A percentile compares a stretch with the other conserved stretches of the same genome.
These are phyloP conservation scores for Auriculariales sp. DNA, from an alignment of 768 basidiomycete genomes.

Conservation along the genomic window DNA sequence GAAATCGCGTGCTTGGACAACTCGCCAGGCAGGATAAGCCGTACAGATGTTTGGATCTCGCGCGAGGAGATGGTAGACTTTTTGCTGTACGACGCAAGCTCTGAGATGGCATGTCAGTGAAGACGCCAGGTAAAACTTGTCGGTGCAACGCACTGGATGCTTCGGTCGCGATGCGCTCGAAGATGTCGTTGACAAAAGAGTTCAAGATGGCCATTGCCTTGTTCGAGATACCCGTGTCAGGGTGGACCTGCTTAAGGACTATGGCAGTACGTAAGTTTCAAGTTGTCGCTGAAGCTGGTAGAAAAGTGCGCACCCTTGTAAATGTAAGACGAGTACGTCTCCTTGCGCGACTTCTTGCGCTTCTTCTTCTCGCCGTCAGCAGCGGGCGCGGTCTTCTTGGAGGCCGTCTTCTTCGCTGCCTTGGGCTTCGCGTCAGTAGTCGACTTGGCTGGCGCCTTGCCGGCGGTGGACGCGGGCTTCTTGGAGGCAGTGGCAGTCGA, in stretches of 20 bases:
- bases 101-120: slow-evolving; percentile 32
- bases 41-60: slow-evolving; percentile 94
- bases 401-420: slow-evolving; percentile 62
- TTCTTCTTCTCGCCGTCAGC: slow-evolving; percentile 76
- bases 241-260: slow-evolving; percentile 96
- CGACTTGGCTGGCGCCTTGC: slow-evolving; percentile 50
- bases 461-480: slow-evolving; percentile 29
- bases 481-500: slow-evolving; percentile 79
- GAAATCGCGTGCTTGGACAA: slow-evolving; percentile 90
- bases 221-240: slow-evolving; percentile 98
- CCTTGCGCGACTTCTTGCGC: slow-evolving; percentile 66
- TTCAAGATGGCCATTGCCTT: slow-evolving; percentile 96
- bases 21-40: slow-evolving; percentile 92
- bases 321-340: slow-evolving; percentile 88
- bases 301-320: slow-evolving; percentile 51
- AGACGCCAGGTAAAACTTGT: slow-evolving; percentile 11
- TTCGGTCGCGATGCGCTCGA: slow-evolving; percentile 84
- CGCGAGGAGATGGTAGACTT: slow-evolving; percentile 98
- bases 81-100: slow-evolving; percentile 94
- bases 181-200: slow-evolving; percentile 92
- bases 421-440: slow-evolving; percentile 37
- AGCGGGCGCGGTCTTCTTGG: slow-evolving; percentile 42
- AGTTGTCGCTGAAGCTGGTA: background rate
- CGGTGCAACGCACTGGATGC: slow-evolving; percentile 65
- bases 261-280: slow-evolving; percentile 1